Evolutionary conservation across 768 basidiomycete genomes (phyloP).

Genomic region (Podaxis rugospora): DNA sequence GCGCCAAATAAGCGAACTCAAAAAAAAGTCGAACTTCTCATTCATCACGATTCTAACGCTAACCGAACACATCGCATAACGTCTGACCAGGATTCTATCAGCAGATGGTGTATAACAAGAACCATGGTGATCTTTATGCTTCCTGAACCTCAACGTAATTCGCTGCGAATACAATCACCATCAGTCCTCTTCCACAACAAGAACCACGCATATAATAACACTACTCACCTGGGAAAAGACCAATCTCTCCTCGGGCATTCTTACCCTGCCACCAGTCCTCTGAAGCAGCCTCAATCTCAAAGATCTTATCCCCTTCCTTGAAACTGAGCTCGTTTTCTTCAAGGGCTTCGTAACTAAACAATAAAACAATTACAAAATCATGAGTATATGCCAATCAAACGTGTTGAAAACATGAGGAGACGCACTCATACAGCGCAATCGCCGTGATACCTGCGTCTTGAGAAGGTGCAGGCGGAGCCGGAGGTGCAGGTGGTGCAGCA

Average conservation of each 20-base stretch:
- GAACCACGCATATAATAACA: not conserved
- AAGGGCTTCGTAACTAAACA: constrained; percentile 73
- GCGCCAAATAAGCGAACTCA: not conserved
- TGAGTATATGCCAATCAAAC: constrained; percentile 1
- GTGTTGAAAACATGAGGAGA: constrained; percentile 6
- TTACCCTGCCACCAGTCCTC: constrained; percentile 91
- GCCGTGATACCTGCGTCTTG: constrained; percentile 62
- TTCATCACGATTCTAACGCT: not conserved
- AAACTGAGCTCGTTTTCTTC: constrained; percentile 92
- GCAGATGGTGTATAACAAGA: not conserved
- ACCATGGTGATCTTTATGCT: constrained; percentile 11
- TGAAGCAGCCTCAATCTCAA: constrained; percentile 71
- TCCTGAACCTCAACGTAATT: constrained; percentile 36
- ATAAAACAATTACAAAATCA: not conserved
- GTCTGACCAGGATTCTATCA: not conserved
- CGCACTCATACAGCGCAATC: constrained; percentile 70
- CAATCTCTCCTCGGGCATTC: constrained; percentile 48
- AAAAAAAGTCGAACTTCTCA: not conserved
- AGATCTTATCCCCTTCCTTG: constrained; percentile 76
- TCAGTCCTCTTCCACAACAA: not conserved
- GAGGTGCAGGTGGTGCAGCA: constrained; percentile 29
- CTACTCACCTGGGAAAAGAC: constrained; percentile 71
- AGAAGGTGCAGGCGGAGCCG: constrained; percentile 45
- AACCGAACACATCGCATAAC: not conserved
- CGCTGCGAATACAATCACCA: constrained; percentile 18